These are phyloP conservation scores for Hibiscus tridactylites DNA, from an alignment of 345 rosid genomes.

Conservation along the genomic window DNA sequence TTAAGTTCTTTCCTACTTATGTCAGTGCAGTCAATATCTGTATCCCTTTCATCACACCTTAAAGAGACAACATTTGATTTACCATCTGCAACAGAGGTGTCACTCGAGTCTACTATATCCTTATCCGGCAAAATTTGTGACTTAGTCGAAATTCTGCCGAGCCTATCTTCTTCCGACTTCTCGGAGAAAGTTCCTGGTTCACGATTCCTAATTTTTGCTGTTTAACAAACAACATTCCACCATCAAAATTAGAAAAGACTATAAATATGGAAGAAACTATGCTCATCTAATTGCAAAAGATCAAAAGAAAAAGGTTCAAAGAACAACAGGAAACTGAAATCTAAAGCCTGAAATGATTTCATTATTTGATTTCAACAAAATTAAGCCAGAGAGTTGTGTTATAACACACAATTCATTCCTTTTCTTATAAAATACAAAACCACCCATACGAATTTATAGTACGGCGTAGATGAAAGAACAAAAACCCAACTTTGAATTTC, in stretches of 20 bases:
- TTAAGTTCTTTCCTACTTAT: constrained; percentile 21
- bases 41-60: constrained; percentile 26
- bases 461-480: not conserved
- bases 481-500: not conserved
- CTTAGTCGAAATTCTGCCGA: constrained; percentile 29
- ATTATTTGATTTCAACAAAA: no score
- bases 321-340: constrained; percentile 1
- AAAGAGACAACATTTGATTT: constrained; percentile 32
- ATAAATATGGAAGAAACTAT: not conserved
- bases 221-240: constrained; percentile 21
- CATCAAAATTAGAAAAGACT: constrained; percentile 2
- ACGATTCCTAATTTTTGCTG: constrained; percentile 48
- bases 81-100: constrained; percentile 38
- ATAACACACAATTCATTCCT: not conserved
- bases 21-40: constrained; percentile 15
- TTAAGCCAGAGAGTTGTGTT: no score
- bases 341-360: not conserved
- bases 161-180: constrained; percentile 40
- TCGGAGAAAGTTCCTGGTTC: constrained; percentile 34
- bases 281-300: not conserved
- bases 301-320: not conserved
- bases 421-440: not conserved
- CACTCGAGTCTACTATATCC: constrained; percentile 29
- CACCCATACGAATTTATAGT: not conserved
- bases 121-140: constrained; percentile 27